A percentile compares a stretch with the other conserved stretches of the same genome.
Conservation (phyloP, 2,329 filamentous ascomycete species). For the Diaporthe citrichinensis region DNA sequence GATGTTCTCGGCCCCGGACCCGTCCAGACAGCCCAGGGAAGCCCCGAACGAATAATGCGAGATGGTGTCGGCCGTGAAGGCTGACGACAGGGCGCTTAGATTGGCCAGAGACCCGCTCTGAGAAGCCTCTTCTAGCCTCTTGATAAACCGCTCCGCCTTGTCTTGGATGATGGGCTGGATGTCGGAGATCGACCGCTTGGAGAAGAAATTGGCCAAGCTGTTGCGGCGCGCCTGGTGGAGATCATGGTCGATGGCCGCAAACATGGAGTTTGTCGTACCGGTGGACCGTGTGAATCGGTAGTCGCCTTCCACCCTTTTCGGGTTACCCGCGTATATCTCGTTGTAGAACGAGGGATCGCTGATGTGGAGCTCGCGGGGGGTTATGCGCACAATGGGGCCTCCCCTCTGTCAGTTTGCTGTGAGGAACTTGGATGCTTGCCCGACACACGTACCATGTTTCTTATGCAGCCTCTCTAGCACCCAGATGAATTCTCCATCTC, state of each 20-base stretch:
- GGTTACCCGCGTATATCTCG: neutral
- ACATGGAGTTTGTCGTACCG: neutral
- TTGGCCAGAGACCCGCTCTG: neutral
- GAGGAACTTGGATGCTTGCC: neutral
- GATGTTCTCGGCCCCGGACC: neutral
- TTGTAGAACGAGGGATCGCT: slow-evolving; percentile 3
- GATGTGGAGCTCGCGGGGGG: neutral
- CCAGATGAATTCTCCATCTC: neutral
- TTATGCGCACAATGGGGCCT: neutral
- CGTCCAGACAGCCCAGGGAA: neutral
- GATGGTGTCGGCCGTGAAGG: neutral
- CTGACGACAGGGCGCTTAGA: neutral
- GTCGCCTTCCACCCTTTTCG: neutral
- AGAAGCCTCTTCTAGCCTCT: neutral
- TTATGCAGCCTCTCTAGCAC: neutral
- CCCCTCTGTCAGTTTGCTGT: neutral
- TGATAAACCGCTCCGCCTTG: neutral
- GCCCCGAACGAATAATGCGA: neutral
- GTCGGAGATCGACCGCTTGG: neutral
- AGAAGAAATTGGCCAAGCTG: neutral
- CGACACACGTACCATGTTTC: neutral
- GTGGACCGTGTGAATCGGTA: neutral
- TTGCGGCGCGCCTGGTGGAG: neutral
- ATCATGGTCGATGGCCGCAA: neutral
- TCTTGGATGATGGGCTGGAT: neutral